phyloP scores from a whole-genome alignment of 2,329 filamentous ascomycete genomes.

The Fusarium pseudograminearum region DNA sequence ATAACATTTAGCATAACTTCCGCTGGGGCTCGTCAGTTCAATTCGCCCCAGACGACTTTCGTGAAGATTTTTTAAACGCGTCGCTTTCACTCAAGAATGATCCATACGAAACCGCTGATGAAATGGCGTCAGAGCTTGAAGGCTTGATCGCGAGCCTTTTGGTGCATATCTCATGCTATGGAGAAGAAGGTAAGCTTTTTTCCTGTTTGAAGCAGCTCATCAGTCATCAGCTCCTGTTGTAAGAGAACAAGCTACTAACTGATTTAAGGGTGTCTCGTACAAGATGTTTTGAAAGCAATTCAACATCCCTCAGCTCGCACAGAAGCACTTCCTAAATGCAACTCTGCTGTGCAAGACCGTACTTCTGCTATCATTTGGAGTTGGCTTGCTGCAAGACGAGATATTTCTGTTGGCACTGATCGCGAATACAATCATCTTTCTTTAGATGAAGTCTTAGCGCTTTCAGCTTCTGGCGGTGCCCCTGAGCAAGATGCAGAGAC shows the following conservation, averaged over 20 bases:
- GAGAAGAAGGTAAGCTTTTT: slow-evolving; percentile 53
- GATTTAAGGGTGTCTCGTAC: slow-evolving; percentile 49
- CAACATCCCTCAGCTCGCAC: slow-evolving; percentile 42
- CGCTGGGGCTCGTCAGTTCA: slow-evolving; percentile 46
- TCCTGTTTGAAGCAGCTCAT: slow-evolving; percentile 6
- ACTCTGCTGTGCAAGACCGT: slow-evolving; percentile 41
- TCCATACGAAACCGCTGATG: slow-evolving; percentile 18
- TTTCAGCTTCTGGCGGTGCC: slow-evolving; percentile 24
- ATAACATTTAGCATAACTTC: slow-evolving; percentile 34
- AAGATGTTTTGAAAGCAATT: slow-evolving; percentile 51
- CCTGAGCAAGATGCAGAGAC: slow-evolving; percentile 19
- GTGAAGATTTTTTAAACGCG: slow-evolving; percentile 35
- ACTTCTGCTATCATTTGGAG: slow-evolving; percentile 52
- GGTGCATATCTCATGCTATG: slow-evolving; percentile 54
- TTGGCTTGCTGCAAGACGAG: slow-evolving; percentile 52
- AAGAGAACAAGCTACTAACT: slow-evolving; percentile 21
- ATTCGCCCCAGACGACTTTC: slow-evolving; percentile 45
- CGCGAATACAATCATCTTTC: slow-evolving; percentile 56
- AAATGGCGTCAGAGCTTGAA: slow-evolving; percentile 56
- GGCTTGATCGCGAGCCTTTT: slow-evolving; percentile 54
- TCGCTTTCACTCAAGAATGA: slow-evolving; percentile 47
- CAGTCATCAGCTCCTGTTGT: slow-evolving; percentile 1
- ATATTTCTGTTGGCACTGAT: slow-evolving; percentile 53
- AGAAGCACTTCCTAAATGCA: slow-evolving; percentile 24
- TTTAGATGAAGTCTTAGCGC: slow-evolving; percentile 49